Base-by-base conservation (phyloP, 495 filamentous ascomycete genomes). In the Durotheca rogersii region DNA sequence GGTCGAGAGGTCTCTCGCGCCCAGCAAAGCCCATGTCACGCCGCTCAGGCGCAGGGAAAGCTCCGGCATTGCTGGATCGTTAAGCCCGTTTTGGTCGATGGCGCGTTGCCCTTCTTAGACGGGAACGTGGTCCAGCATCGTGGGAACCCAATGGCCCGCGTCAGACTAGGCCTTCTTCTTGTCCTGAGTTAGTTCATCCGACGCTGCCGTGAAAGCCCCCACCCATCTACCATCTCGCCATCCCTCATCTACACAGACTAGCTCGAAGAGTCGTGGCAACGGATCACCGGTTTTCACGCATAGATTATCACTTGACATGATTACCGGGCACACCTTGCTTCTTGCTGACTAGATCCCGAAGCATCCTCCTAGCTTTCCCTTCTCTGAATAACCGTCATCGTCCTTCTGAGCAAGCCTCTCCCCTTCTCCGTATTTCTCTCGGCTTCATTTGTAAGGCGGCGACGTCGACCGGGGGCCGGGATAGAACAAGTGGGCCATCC, bases 121-220 rank as follows among this genome's bases (percentile, higher is more conserved):
- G n/a, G n/a, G 56, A 53, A 50, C 45, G 45, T 58, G 49, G 49
- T 58, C 54, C 47, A 58, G 54, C 39, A 38, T 52, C 48, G 37
- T 42, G 34, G 54, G 49, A 14, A 44, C 36, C 37, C 48, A 42
- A 42, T 58, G 48, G 34, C 48, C 29, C 14, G 37, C 40, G 47
- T 27, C 43, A 27, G 14, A 41, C 39, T 33, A 21, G 16, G 29
- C 21, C 47, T 37, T 44, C 55, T 45, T 27, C 9, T 4, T 27
- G 23, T 27, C 4, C 9, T 48, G 29, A 53, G 44, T 38, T 53
- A 59, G 49, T 45, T 50, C 56, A 53, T 59, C 56, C 56, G 56
- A 53, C 50, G 49, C 48, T 59, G 56, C 56, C 56, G 56, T 53
- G 44, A 53, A 7, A 38, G 41, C 16, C n/a, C n/a, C n/a, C n/a